Percentiles rank a stretch among this genome's conserved stretches.
phyloP scores from a whole-genome alignment of 352 stramenopile genomes.

The Phytophthora sojae region DNA sequence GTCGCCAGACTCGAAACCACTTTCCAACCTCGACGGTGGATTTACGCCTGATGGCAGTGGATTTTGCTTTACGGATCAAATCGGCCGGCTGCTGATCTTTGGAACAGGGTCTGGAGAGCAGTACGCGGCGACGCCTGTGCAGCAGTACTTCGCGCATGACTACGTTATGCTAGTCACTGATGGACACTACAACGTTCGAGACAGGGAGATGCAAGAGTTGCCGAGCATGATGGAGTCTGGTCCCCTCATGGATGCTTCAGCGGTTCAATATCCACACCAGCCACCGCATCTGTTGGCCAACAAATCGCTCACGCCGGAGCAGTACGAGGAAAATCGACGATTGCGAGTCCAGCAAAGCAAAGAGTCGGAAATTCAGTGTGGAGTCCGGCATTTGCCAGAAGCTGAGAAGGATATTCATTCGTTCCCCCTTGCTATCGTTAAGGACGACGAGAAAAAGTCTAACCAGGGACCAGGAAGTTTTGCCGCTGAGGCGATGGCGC shows the following conservation, averaged over 20 bases:
- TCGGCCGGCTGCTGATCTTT: conserved; percentile 83
- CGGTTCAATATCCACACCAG: conserved; percentile 77
- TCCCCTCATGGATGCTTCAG: conserved; percentile 78
- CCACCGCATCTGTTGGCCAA: conserved; percentile 67
- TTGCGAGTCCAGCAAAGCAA: conserved; percentile 70
- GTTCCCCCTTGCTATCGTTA: conserved; percentile 62
- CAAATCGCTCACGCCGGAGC: conserved; percentile 39
- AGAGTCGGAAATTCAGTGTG: conserved; percentile 74
- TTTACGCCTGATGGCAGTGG: conserved; percentile 74
- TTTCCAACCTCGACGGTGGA: conserved; percentile 77
- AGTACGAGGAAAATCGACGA: conserved; percentile 73
- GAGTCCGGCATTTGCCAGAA: conserved; percentile 57
- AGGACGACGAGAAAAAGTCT: conserved; percentile 16
- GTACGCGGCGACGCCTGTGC: conserved; percentile 65
- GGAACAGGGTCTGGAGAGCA: conserved; percentile 74
- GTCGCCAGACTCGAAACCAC: conserved; percentile 61
- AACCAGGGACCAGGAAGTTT: conserved; percentile 9
- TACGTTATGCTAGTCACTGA: conserved; percentile 91
- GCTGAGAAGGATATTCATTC: conserved; percentile 50
- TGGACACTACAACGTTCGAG: conserved; percentile 87
- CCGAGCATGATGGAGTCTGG: conserved; percentile 88
- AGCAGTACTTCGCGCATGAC: conserved; percentile 93
- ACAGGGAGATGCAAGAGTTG: conserved; percentile 87
- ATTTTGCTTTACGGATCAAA: conserved; percentile 87
- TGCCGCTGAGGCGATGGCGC: conserved; percentile 28